These are phyloP conservation scores for Lathyrus oleraceus DNA, from an alignment of 306 rosid genomes.

Conservation along the genomic window DNA sequence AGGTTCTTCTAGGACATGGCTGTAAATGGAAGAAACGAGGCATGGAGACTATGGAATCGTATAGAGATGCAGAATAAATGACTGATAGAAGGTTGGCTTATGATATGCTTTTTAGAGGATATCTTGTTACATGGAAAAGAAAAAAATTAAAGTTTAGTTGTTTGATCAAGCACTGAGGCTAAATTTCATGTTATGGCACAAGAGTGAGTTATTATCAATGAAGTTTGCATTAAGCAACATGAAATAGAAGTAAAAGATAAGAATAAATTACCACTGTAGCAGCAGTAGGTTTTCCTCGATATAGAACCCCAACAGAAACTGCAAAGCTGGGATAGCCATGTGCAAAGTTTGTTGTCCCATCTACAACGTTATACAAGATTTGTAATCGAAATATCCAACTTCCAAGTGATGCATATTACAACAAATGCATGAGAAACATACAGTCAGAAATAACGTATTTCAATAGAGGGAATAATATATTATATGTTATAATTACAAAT, in stretches of 20 bases:
- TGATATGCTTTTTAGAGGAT: neutral
- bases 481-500: neutral
- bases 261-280: constrained; percentile 74
- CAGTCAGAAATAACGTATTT: neutral
- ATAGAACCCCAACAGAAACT: constrained; percentile 89
- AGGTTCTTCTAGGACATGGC: neutral
- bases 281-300: constrained; percentile 88
- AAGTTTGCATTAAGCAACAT: neutral
- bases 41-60: neutral
- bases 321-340: constrained; percentile 95
- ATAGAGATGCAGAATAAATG: neutral
- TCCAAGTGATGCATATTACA: constrained; percentile 19
- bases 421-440: constrained; percentile 6
- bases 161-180: neutral
- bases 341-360: constrained; percentile 97
- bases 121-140: neutral
- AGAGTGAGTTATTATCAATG: neutral
- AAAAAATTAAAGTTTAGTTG: neutral
- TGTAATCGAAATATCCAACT: constrained; percentile 34
- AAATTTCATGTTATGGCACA: neutral
- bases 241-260: constrained; percentile 31
- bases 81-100: neutral
- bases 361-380: constrained; percentile 46
- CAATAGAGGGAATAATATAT: neutral
- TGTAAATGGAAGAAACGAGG: neutral